These are phyloP conservation scores for Irpex rosettiformis DNA, from an alignment of 1,284 basidiomycete genomes.

Conservation along the genomic window DNA sequence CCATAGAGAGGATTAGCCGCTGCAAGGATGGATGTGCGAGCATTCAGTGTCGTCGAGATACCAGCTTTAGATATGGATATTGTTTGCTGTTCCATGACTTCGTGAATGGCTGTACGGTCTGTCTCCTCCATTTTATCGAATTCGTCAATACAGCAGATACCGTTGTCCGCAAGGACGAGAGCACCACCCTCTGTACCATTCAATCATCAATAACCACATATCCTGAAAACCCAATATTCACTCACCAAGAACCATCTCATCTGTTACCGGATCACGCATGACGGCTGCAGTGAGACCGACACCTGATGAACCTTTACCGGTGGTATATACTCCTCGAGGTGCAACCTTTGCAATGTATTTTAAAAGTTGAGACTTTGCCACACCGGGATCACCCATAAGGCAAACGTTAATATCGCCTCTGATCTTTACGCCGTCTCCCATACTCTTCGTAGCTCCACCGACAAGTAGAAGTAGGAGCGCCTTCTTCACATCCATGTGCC, in stretches of 20 bases:
- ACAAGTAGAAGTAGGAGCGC: conserved; percentile 92
- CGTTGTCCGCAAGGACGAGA: conserved; percentile 97
- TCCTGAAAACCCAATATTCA: conserved; percentile 11
- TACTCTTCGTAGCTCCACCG: conserved; percentile 92
- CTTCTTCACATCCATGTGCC: conserved; percentile 97
- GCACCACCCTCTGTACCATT: conserved; percentile 87
- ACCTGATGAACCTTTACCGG: conserved; percentile 96
- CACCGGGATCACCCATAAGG: conserved; percentile 99
- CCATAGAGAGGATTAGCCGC: conserved; percentile 98
- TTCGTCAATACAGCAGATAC: conserved; percentile 99
- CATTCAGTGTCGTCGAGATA: conserved; percentile 97
- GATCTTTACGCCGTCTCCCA: conserved; percentile 98
- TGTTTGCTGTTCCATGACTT: conserved; percentile 99
- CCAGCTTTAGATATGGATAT: conserved; percentile 99
- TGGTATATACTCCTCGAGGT: conserved; percentile 96
- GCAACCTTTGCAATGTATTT: conserved; percentile 99
- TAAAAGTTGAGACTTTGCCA: conserved; percentile 96
- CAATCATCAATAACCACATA: not conserved
- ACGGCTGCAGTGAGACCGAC: conserved; percentile 99
- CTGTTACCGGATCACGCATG: conserved; percentile 98
- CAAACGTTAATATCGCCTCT: conserved; percentile 98
- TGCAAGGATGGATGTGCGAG: conserved; percentile 96
- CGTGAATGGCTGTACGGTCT: conserved; percentile 97
- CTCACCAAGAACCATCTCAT: conserved; percentile 98
- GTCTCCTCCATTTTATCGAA: conserved; percentile 99